A percentile compares a stretch with the other conserved stretches of the same genome.
Conservation (phyloP, 768 basidiomycete genomes). For the Omphalotus guepiniiformis region DNA sequence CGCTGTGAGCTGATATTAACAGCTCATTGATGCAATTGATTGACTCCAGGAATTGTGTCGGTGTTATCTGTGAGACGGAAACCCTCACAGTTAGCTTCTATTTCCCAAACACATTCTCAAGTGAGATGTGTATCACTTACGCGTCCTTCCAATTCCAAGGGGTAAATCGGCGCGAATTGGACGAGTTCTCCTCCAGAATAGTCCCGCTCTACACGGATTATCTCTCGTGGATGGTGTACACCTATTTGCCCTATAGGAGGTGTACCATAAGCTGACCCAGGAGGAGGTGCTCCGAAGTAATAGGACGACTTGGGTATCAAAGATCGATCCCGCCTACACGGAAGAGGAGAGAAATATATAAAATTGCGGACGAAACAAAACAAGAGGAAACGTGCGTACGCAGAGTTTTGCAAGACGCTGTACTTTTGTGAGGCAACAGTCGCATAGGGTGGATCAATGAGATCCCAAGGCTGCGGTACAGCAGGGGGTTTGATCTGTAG, state of each 20-base stretch:
- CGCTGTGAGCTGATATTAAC: conserved; percentile 82
- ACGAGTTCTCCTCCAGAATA: conserved; percentile 86
- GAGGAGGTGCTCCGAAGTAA: conserved; percentile 76
- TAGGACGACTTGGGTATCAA: conserved; percentile 77
- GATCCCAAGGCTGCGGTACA: conserved; percentile 66
- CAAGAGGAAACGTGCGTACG: conserved; percentile 29
- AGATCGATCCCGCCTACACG: conserved; percentile 34
- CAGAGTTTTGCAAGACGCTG: conserved; percentile 35
- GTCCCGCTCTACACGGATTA: conserved; percentile 89
- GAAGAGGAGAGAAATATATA: conserved; percentile 12
- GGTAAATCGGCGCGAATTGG: conserved; percentile 88
- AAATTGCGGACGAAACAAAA: conserved; percentile 3
- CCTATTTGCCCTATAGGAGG: conserved; percentile 82
- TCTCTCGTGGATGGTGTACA: conserved; percentile 85
- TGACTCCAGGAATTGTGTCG: conserved; percentile 85
- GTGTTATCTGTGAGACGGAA: conserved; percentile 63
- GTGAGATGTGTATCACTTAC: conserved; percentile 40
- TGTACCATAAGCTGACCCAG: conserved; percentile 78
- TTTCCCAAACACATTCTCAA: not conserved
- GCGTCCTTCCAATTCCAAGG: conserved; percentile 88
- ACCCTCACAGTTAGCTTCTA: not conserved
- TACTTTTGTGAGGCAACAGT: conserved; percentile 40
- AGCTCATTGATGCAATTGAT: conserved; percentile 89
- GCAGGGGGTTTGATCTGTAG: conserved; percentile 47
- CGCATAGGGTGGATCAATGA: conserved; percentile 48